Percentiles rank a stretch among this genome's conserved stretches.
Conservation (phyloP, 352 stramenopile genomes). For the Phytophthora capsici region DNA sequence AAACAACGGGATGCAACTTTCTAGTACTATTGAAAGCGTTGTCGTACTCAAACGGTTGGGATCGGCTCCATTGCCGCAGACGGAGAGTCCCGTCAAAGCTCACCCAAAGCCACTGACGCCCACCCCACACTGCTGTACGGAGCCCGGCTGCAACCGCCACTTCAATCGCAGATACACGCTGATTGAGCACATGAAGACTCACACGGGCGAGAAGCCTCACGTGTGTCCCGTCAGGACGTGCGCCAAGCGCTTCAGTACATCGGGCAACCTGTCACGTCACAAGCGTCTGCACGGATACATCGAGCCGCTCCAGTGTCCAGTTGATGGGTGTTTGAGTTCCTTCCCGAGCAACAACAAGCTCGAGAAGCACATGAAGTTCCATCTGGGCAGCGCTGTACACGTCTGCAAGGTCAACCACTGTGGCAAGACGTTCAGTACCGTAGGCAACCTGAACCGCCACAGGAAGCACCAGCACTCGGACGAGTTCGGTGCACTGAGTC, state of each 20-base stretch:
- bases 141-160: slow-evolving; percentile 33
- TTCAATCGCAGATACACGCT: slow-evolving; percentile 62
- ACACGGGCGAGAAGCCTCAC: slow-evolving; percentile 60
- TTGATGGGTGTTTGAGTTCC: slow-evolving; percentile 43
- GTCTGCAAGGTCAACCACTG: slow-evolving; percentile 51
- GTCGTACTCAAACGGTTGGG: slow-evolving; percentile 13
- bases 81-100: slow-evolving; percentile 2
- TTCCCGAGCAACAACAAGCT: slow-evolving; percentile 60
- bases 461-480: slow-evolving; percentile 48
- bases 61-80: slow-evolving; percentile 17
- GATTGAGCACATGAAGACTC: slow-evolving; percentile 60
- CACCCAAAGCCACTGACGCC: slow-evolving; percentile 16
- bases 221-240: slow-evolving; percentile 45
- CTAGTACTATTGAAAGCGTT: slow-evolving; percentile 4
- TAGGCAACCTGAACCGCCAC: slow-evolving; percentile 61
- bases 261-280: slow-evolving; percentile 62
- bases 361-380: slow-evolving; percentile 67
- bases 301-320: slow-evolving; percentile 44
- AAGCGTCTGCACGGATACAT: slow-evolving; percentile 57
- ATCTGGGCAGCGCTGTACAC: slow-evolving; percentile 48
- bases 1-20: slow-evolving; percentile 13
- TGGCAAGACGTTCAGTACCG: slow-evolving; percentile 66
- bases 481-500: slow-evolving; percentile 22
- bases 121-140: slow-evolving; percentile 19
- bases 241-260: slow-evolving; percentile 61